Evolutionary conservation across 2,329 filamentous ascomycete species (phyloP), one percentile per base, ranked within the genome.

Genomic region (Cercospora canescens): DNA sequence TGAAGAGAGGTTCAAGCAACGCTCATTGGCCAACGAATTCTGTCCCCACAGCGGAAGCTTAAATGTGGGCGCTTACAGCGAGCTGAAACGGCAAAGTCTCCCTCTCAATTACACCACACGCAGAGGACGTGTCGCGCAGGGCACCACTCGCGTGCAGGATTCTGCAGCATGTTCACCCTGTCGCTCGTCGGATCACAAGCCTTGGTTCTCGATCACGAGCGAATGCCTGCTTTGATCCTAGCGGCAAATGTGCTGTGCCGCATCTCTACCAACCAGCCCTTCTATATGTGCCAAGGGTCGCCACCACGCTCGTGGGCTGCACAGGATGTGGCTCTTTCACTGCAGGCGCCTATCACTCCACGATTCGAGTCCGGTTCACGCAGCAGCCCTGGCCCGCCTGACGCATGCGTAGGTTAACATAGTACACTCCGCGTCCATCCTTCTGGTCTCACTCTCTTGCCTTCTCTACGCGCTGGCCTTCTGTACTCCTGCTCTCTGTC

Each of bases 341-440:
- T 48, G 58, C 58, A 60, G 32, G 58, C 58, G 58, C 37, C 58
- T 60, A 60, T 60, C 58, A 60, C 24, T 32, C 37, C 58, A 26
- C 58, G 24, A 26, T 34, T 16, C 30, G 35, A 32, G 35, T 39
- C 35, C 35, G 35, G 35, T n/a, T 39, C 35, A 39, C 35, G 35
- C 35, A 39, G 35, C 35, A 16, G 35, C 16, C 35, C 35, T 39
- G 35, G 35, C 14, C 35, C 35, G 35, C 35, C 35, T 39, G 16
- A 26, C 41, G 35, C 57, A 60, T 21, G 57, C 57, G 21, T 41
- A 18, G 35, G 57, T 50, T 45, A 60, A 39, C 21, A 60, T 60
- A 35, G 37, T 18, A 32, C 37, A 48, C 58, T 60, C 58, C 21
- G 58, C 58, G 32, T 14, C 57, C 14, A 45, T 48, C 57, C 24